Conservation (phyloP, 176 grass and related monocot genomes). For the Calamus simplicifolius region DNA sequence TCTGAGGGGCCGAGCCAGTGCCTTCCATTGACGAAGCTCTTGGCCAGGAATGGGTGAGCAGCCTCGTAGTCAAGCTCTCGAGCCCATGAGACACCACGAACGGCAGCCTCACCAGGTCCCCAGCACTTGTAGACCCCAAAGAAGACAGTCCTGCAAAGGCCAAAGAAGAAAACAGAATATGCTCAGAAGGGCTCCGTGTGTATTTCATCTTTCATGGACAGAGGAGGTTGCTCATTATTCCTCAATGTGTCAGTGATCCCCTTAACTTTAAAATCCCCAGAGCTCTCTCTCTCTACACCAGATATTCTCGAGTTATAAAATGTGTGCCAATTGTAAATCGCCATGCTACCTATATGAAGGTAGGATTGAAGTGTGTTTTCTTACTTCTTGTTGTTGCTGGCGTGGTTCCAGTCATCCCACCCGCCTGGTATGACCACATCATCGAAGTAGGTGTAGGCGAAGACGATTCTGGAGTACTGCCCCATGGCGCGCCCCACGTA, state of each 20-base stretch:
- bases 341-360: too few species aligned
- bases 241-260: too few species aligned
- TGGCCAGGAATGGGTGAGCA: conserved; percentile 70
- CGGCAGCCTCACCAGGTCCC: conserved; percentile 63
- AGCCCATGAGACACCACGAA: conserved; percentile 82
- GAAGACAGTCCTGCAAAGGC: conserved; percentile 61
- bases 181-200: too few species aligned
- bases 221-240: too few species aligned
- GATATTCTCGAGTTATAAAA: too few species aligned
- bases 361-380: background rate
- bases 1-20: conserved; percentile 78
- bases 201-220: too few species aligned
- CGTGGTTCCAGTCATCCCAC: conserved; percentile 94
- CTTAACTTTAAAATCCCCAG: too few species aligned
- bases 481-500: conserved; percentile 95
- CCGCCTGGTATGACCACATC: conserved; percentile 76
- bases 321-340: too few species aligned
- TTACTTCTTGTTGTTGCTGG: conserved; percentile 94
- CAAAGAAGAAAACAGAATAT: background rate
- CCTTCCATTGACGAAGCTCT: conserved; percentile 92
- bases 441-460: conserved; percentile 94
- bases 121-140: conserved; percentile 84
- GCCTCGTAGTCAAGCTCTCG: conserved; percentile 76
- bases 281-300: too few species aligned
- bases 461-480: conserved; percentile 95